Conservation (phyloP, 2,329 filamentous ascomycete species). For the Chaetomium sp. region DNA sequence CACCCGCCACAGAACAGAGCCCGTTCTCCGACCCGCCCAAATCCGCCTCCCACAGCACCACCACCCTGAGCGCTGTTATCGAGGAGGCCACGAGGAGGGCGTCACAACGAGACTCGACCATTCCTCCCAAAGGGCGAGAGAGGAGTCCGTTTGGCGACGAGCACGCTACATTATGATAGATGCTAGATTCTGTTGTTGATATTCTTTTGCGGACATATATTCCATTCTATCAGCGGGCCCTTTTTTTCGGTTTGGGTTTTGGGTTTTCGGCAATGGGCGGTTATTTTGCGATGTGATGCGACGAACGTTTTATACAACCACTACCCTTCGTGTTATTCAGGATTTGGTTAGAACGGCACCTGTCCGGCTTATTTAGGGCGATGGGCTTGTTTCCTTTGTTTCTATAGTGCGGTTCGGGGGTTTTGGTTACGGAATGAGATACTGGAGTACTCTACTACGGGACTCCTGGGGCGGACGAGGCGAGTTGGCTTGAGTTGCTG, state of each 20-base stretch:
- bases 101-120: constrained; percentile 42
- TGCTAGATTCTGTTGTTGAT: constrained; percentile 3
- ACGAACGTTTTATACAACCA: constrained; percentile 2
- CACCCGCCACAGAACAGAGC: constrained; percentile 54
- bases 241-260: not conserved
- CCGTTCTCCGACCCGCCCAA: constrained; percentile 61
- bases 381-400: not conserved
- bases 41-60: constrained; percentile 43
- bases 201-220: constrained; percentile 14
- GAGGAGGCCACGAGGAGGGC: constrained; percentile 53
- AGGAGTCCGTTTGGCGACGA: constrained; percentile 61
- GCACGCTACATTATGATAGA: constrained; percentile 48
- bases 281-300: constrained; percentile 8
- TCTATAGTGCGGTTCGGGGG: not conserved
- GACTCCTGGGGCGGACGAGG: not conserved
- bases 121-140: constrained; percentile 39
- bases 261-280: not conserved
- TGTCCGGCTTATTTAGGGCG: not conserved
- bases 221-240: not conserved
- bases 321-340: constrained; percentile 4
- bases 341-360: constrained; percentile 7
- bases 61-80: constrained; percentile 57
- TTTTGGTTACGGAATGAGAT: not conserved
- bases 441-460: not conserved
- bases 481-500: not conserved